Conservation (phyloP, 805 yeast genomes). For the Teunomyces cretensis region DNA sequence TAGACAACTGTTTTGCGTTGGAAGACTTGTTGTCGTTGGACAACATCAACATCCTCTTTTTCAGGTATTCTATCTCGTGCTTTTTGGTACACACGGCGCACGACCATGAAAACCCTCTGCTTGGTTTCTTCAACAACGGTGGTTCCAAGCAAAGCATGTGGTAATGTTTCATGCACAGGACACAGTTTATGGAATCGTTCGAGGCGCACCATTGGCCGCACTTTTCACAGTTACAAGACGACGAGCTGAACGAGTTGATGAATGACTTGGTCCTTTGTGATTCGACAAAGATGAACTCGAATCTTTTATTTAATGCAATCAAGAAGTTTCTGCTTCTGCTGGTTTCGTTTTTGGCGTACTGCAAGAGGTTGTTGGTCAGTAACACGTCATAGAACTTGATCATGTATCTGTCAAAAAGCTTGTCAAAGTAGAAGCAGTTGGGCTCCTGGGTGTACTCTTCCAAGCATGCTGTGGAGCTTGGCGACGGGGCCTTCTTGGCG, state of each 20-base stretch:
- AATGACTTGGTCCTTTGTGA: constrained; percentile 62
- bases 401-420: constrained; percentile 83
- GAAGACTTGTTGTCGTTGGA: constrained; percentile 42
- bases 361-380: constrained; percentile 53
- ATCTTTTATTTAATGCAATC: constrained; percentile 63
- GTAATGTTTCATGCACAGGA: constrained; percentile 66
- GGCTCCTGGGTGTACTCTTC: constrained; percentile 58
- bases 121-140: constrained; percentile 75
- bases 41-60: constrained; percentile 40
- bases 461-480: constrained; percentile 22
- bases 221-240: constrained; percentile 56
- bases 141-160: constrained; percentile 88
- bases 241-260: constrained; percentile 57
- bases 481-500: constrained; percentile 10
- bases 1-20: constrained; percentile 34
- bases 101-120: constrained; percentile 87
- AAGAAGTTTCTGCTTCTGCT: constrained; percentile 62
- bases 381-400: constrained; percentile 76
- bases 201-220: constrained; percentile 86
- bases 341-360: constrained; percentile 26
- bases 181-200: constrained; percentile 72
- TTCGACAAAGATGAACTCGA: constrained; percentile 75
- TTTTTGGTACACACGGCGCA: constrained; percentile 76
- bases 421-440: constrained; percentile 79
- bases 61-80: constrained; percentile 45